Conservation (phyloP, 129 eudicot genomes). For the Cynara cardunculus region DNA sequence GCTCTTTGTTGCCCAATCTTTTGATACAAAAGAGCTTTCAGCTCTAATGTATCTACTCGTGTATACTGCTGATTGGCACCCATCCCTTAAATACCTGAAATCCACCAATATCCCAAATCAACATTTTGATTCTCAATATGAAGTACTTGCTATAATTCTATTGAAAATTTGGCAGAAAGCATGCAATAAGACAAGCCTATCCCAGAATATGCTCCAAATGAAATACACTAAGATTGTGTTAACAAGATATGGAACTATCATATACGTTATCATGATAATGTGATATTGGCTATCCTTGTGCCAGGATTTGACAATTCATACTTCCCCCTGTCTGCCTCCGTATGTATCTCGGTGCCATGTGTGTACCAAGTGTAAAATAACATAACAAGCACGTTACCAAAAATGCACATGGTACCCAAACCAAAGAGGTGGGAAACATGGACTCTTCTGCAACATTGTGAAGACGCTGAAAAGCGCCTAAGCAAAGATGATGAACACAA, state of each 20-base stretch:
- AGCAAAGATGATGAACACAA: no score
- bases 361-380: no score
- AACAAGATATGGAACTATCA: neutral
- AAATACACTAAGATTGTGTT: neutral
- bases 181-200: neutral
- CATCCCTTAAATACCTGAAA: conserved; percentile 48
- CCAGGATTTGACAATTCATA: no score
- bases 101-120: conserved; percentile 21
- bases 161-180: neutral
- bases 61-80: conserved; percentile 57
- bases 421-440: no score
- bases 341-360: no score
- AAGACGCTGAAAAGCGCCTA: no score
- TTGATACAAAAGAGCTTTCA: conserved; percentile 46
- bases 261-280: no score
- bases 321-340: no score
- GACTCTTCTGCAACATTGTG: no score
- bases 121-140: neutral
- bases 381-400: no score
- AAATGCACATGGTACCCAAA: no score
- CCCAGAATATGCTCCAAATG: neutral
- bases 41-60: conserved; percentile 54
- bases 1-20: conserved; percentile 67
- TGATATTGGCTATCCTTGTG: no score
- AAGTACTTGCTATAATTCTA: neutral